A percentile compares a stretch with the other conserved stretches of the same genome.
phyloP scores from a whole-genome alignment of 1,284 basidiomycete genomes.

The Schizophyllum amplum region DNA sequence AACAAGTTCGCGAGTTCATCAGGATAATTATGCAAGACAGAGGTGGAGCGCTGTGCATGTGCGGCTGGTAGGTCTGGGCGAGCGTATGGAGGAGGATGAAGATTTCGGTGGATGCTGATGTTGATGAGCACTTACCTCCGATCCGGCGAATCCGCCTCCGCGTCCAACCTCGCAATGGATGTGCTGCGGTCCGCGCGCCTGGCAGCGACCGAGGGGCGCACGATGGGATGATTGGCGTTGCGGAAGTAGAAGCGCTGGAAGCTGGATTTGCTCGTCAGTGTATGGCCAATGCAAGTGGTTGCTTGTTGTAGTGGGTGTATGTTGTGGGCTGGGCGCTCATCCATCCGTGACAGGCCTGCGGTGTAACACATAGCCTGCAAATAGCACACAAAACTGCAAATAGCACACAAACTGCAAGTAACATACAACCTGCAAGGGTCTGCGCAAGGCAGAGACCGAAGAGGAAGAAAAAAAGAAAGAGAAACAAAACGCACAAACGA shows the following conservation, averaged over 20 bases:
- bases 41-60: too few relatives aligned
- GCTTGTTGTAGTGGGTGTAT: too few relatives aligned
- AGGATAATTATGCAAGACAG: slow-evolving; percentile 2
- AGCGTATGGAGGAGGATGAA: slow-evolving; percentile 19
- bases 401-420: too few relatives aligned
- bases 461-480: neutral
- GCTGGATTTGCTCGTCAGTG: slow-evolving; percentile 30
- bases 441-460: too few relatives aligned
- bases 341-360: too few relatives aligned
- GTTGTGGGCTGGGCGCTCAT: too few relatives aligned
- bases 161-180: slow-evolving; percentile 30
- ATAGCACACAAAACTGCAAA: too few relatives aligned
- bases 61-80: too few relatives aligned
- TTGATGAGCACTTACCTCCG: slow-evolving; percentile 19
- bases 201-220: slow-evolving; percentile 59
- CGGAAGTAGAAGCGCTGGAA: slow-evolving; percentile 83
- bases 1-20: neutral
- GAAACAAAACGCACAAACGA: slow-evolving; percentile 49
- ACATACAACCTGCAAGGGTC: too few relatives aligned
- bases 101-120: neutral
- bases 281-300: too few relatives aligned
- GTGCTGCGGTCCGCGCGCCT: slow-evolving; percentile 52
- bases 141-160: slow-evolving; percentile 29
- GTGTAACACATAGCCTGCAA: too few relatives aligned
- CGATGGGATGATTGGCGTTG: slow-evolving; percentile 72